phyloP scores from a whole-genome alignment of 352 stramenopile species.

The Pseudoperonospora humuli region DNA sequence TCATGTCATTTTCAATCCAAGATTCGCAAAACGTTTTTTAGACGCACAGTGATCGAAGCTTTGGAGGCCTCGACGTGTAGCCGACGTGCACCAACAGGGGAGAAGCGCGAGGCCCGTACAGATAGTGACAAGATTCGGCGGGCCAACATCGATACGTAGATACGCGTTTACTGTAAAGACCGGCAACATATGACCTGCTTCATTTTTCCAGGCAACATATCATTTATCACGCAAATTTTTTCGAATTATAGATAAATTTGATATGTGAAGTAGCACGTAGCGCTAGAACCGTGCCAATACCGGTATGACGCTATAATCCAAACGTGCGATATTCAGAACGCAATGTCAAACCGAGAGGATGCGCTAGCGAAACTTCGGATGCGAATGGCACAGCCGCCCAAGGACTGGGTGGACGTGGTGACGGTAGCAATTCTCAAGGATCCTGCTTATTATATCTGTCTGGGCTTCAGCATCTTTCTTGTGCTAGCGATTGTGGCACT shows the following conservation, averaged over 20 bases:
- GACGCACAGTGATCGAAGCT: constrained; percentile 43
- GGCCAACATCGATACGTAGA: constrained; percentile 7
- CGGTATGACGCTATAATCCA: not conserved
- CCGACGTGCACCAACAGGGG: constrained; percentile 14
- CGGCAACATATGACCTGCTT: too few relatives aligned
- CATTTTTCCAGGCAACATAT: too few relatives aligned
- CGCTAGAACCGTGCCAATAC: too few relatives aligned
- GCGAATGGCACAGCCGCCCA: constrained; percentile 42
- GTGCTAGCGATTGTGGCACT: constrained; percentile 44
- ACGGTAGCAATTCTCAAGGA: constrained; percentile 54
- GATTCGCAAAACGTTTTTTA: too few relatives aligned
- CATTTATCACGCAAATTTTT: too few relatives aligned
- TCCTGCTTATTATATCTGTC: constrained; percentile 47
- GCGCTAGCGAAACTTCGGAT: constrained; percentile 28
- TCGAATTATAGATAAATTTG: too few relatives aligned
- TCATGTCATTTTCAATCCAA: too few relatives aligned
- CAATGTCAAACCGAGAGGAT: constrained; percentile 12
- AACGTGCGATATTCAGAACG: not conserved
- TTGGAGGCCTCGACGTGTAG: constrained; percentile 60
- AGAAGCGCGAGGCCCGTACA: constrained; percentile 11
- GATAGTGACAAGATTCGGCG: constrained; percentile 15
- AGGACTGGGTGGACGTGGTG: constrained; percentile 58
- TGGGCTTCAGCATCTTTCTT: constrained; percentile 36
- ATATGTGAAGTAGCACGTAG: too few relatives aligned
- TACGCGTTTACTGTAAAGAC: too few relatives aligned